A percentile compares a stretch with the other conserved stretches of the same genome.
phyloP scores from a whole-genome alignment of 805 yeast species.

The Candida peoriensis region DNA sequence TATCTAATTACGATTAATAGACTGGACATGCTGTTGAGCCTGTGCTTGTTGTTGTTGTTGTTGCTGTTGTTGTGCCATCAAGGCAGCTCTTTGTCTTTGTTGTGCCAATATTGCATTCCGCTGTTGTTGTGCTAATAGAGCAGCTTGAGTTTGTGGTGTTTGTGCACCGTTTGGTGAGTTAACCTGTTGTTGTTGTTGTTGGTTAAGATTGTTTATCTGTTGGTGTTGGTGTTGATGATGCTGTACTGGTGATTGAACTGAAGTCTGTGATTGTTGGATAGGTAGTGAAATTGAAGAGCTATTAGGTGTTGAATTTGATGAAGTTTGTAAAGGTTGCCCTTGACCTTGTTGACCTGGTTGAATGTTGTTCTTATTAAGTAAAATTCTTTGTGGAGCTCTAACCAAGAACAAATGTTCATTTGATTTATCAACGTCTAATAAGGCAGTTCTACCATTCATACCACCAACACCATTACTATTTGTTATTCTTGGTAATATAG shows the following conservation, averaged over 20 bases:
- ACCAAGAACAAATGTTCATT: constrained; percentile 56
- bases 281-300: constrained; percentile 7
- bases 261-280: not conserved
- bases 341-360: constrained; percentile 6
- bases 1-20: too few species aligned
- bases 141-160: constrained; percentile 9
- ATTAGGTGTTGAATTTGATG: constrained; percentile 8
- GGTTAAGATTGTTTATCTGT: constrained; percentile 4
- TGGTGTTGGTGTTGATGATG: constrained; percentile 7
- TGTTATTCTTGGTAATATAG: constrained; percentile 61
- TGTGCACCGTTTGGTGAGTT: constrained; percentile 2
- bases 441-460: constrained; percentile 72
- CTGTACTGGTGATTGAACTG: constrained; percentile 2
- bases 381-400: constrained; percentile 42
- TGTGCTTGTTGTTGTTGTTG: constrained; percentile 26
- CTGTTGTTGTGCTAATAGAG: constrained; percentile 7
- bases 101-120: constrained; percentile 9
- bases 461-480: constrained; percentile 63
- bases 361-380: constrained; percentile 19
- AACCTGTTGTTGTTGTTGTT: constrained; percentile 5
- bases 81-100: constrained; percentile 8
- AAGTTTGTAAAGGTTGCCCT: not conserved
- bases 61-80: constrained; percentile 9
- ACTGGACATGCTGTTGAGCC: not conserved
- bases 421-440: constrained; percentile 67